Evolutionary conservation across 2,329 filamentous ascomycete genomes (phyloP).

Genomic region (Didymella glomerata): DNA sequence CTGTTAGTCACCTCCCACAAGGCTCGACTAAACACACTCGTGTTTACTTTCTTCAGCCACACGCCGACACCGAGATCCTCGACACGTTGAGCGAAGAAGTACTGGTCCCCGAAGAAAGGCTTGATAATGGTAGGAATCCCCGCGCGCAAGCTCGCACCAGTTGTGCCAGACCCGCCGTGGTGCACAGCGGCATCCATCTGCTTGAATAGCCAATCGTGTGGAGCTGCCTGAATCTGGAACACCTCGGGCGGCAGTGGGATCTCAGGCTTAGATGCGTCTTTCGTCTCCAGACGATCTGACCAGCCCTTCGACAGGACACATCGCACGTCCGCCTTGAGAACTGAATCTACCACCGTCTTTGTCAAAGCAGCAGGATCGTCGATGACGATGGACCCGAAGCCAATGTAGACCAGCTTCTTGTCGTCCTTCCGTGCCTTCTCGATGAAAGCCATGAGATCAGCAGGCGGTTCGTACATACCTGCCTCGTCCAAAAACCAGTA

Average conservation of each 20-base stretch:
- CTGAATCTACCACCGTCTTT: constrained; percentile 89
- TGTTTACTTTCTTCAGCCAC: constrained; percentile 86
- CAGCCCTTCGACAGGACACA: constrained; percentile 97
- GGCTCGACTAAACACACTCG: constrained; percentile 82
- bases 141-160: constrained; percentile 87
- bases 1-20: constrained; percentile 92
- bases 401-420: constrained; percentile 95
- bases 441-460: constrained; percentile 83
- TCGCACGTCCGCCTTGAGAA: constrained; percentile 88
- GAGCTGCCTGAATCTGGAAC: constrained; percentile 85
- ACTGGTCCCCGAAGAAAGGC: constrained; percentile 98
- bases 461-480: constrained; percentile 74
- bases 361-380: constrained; percentile 88
- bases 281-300: constrained; percentile 80
- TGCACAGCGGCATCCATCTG: constrained; percentile 95
- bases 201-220: constrained; percentile 95
- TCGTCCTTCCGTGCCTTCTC: constrained; percentile 77
- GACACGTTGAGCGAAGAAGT: constrained; percentile 89
- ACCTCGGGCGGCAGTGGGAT: constrained; percentile 81
- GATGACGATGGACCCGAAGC: constrained; percentile 96
- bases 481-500: constrained; percentile 96
- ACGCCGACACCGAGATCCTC: constrained; percentile 94
- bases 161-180: constrained; percentile 94
- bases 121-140: constrained; percentile 94
- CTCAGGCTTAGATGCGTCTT: constrained; percentile 66